Evolutionary conservation across 2,329 filamentous ascomycete genomes (phyloP).

Genomic region (Aspergillus sp.): DNA sequence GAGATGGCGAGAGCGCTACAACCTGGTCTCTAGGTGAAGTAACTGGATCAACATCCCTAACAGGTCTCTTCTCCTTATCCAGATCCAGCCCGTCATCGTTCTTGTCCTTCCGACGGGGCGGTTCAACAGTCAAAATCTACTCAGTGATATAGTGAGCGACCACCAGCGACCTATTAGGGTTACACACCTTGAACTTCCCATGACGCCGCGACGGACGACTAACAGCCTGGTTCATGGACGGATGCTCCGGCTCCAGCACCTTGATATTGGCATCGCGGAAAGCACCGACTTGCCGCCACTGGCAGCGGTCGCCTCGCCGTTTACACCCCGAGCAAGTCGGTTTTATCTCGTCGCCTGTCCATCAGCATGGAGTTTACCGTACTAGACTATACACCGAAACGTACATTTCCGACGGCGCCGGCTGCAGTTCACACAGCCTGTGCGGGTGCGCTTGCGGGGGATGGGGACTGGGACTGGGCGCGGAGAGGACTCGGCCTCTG

Average conservation of each 20-base stretch:
- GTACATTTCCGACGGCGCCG: slow-evolving; percentile 33
- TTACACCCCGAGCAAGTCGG: slow-evolving; percentile 33
- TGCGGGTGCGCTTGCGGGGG: slow-evolving; percentile 29
- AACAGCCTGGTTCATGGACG: slow-evolving; percentile 29
- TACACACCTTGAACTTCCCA: slow-evolving; percentile 24
- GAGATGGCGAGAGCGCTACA: neutral
- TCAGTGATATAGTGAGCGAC: neutral
- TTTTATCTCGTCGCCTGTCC: slow-evolving; percentile 29
- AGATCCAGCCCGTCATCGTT: neutral
- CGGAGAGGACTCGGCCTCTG: slow-evolving; percentile 3
- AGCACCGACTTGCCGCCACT: slow-evolving; percentile 31
- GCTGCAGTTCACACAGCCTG: slow-evolving; percentile 34
- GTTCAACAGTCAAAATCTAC: slow-evolving; percentile 25
- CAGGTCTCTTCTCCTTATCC: neutral
- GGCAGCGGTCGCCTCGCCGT: slow-evolving; percentile 28
- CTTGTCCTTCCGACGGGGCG: neutral
- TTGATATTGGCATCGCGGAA: slow-evolving; percentile 34
- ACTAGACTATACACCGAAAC: neutral
- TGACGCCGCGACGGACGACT: slow-evolving; percentile 17
- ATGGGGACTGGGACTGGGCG: neutral
- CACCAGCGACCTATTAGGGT: too few relatives aligned
- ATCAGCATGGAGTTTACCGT: neutral
- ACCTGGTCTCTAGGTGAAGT: neutral
- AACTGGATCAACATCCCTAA: neutral
- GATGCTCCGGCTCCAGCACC: slow-evolving; percentile 27